A percentile compares a stretch with the other conserved stretches of the same genome.
These are phyloP conservation scores for Candida succiphila DNA, from an alignment of 805 yeast genomes.

Conservation along the genomic window DNA sequence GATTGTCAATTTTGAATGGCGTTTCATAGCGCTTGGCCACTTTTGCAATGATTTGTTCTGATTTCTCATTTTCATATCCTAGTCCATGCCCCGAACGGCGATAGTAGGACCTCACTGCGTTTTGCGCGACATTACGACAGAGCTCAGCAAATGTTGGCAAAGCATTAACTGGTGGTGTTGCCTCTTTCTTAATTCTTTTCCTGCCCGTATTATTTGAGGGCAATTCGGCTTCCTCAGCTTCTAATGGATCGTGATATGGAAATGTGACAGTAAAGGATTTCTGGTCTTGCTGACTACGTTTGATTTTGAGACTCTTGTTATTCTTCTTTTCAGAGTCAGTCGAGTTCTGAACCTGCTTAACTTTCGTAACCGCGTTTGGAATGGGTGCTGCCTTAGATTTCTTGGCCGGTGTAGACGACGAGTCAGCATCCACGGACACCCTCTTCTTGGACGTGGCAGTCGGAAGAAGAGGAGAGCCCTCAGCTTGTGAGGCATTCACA, in stretches of 20 bases:
- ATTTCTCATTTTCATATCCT: not conserved
- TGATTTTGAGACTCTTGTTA: not conserved
- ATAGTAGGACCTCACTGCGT: not conserved
- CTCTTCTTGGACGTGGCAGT: not conserved
- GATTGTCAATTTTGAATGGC: not conserved
- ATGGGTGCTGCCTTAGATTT: not conserved
- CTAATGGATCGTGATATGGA: conserved; percentile 8
- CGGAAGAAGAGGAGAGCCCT: not conserved
- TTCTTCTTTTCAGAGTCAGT: conserved; percentile 3
- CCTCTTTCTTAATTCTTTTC: not conserved
- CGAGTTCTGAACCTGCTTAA: not conserved
- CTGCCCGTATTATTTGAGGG: not conserved
- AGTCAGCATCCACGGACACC: not conserved
- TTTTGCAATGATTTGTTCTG: too few species aligned
- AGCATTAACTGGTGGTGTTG: not conserved
- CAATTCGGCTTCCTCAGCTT: conserved; percentile 1
- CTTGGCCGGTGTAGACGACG: not conserved
- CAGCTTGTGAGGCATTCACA: not conserved
- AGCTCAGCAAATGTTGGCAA: not conserved
- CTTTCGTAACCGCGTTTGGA: conserved; percentile 1
- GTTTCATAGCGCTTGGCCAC: not conserved
- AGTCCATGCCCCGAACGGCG: not conserved
- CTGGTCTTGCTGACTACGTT: conserved; percentile 1
- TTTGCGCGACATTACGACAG: not conserved
- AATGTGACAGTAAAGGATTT: conserved; percentile 9